A percentile compares a stretch with the other conserved stretches of the same genome.
Conservation (phyloP, 305 asterid species). For the Fraxinus sp. region DNA sequence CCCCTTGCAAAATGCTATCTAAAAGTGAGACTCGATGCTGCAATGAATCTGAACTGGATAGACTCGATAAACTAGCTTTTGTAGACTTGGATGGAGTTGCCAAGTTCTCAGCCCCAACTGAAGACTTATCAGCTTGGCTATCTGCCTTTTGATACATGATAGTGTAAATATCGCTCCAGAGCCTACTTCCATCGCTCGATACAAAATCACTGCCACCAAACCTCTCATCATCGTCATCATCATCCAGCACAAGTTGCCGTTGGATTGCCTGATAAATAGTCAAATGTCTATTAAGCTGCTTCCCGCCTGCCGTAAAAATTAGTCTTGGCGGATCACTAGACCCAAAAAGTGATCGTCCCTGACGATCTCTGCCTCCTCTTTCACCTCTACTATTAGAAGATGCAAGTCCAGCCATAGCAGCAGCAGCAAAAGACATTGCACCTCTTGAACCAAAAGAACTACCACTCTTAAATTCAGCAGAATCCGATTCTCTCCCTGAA, state of each 20-base stretch:
- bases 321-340: constrained; percentile 63
- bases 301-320: constrained; percentile 80
- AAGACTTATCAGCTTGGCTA: constrained; percentile 56
- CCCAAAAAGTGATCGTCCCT: constrained; percentile 58
- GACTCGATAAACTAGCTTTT: constrained; percentile 56
- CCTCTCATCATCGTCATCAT: constrained; percentile 84
- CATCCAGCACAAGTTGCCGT: constrained; percentile 79
- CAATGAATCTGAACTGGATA: constrained; percentile 41
- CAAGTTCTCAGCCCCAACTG: constrained; percentile 53
- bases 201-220: constrained; percentile 70
- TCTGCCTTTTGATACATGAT: constrained; percentile 86
- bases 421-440: constrained; percentile 98
- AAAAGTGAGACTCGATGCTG: constrained; percentile 58
- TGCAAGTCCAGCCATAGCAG: constrained; percentile 97
- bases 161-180: constrained; percentile 87
- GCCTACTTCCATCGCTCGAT: constrained; percentile 84
- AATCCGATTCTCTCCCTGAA: constrained; percentile 45
- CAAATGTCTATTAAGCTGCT: constrained; percentile 74
- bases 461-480: constrained; percentile 73
- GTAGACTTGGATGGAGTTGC: constrained; percentile 51
- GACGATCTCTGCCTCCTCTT: constrained; percentile 71
- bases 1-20: constrained; percentile 92
- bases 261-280: constrained; percentile 94
- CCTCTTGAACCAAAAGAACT: constrained; percentile 91
- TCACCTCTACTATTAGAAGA: constrained; percentile 77